Percentiles rank a stretch among this genome's conserved stretches.
Evolutionary conservation across 345 rosid genomes (phyloP).

Genomic region (Rhizophora apiculata): DNA sequence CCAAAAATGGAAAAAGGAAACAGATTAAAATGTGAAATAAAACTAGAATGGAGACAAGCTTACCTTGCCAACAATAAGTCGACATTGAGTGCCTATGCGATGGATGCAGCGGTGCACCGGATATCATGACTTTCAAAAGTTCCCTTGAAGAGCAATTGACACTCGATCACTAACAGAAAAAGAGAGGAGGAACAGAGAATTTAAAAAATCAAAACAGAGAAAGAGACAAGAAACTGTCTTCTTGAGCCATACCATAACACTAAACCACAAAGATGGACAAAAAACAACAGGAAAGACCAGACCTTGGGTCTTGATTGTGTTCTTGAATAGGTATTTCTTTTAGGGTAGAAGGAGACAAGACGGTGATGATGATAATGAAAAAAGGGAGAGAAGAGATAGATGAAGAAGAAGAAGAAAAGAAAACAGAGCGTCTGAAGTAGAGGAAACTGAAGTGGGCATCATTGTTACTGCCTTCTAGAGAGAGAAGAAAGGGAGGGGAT

Average conservation of each 20-base stretch:
- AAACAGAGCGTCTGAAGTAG: conserved; percentile 1
- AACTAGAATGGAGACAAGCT: not conserved
- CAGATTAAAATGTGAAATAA: too few relatives aligned
- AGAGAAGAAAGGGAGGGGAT: not conserved
- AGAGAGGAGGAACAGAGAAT: too few relatives aligned
- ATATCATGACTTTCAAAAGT: conserved; percentile 55
- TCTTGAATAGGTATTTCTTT: conserved; percentile 18
- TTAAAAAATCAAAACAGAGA: too few relatives aligned
- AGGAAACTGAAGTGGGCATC: conserved; percentile 29
- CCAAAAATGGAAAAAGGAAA: too few relatives aligned
- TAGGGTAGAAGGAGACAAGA: conserved; percentile 31
- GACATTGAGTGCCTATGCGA: conserved; percentile 76
- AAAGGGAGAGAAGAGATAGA: not conserved
- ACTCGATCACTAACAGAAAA: conserved; percentile 31
- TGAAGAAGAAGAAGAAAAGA: too few relatives aligned
- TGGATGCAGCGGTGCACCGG: conserved; percentile 73
- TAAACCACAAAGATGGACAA: too few relatives aligned
- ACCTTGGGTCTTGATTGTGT: conserved; percentile 34
- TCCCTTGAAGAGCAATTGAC: conserved; percentile 47
- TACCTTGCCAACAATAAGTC: conserved; percentile 52
- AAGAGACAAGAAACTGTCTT: too few relatives aligned
- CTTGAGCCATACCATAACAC: not conserved
- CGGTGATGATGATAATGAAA: conserved; percentile 12
- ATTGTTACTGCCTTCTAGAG: conserved; percentile 1
- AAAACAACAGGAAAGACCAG: not conserved